These are phyloP conservation scores for Populus davidiana DNA, from an alignment of 345 rosid species.

Conservation along the genomic window DNA sequence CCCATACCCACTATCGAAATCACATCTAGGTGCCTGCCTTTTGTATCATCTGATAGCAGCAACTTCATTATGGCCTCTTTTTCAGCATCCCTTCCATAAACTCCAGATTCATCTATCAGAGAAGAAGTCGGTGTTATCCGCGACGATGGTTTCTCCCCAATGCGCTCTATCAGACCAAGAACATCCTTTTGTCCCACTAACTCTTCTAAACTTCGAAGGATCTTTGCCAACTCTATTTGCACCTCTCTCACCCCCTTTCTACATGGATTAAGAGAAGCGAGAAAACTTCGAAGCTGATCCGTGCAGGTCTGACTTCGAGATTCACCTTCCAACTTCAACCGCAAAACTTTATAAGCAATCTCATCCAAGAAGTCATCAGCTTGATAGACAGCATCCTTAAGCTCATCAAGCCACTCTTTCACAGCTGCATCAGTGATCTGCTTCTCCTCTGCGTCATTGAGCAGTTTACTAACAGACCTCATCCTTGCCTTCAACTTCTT, in stretches of 20 bases:
- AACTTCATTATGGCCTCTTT: not conserved
- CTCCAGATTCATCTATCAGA: constrained; percentile 15
- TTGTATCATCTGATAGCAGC: not conserved
- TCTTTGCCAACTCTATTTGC: not conserved
- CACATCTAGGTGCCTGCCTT: not conserved
- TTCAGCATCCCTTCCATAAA: constrained; percentile 22
- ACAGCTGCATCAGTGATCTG: constrained; percentile 3
- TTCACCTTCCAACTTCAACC: not conserved
- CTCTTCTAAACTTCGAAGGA: constrained; percentile 11
- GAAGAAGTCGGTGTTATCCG: constrained; percentile 16
- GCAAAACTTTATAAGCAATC: constrained; percentile 1
- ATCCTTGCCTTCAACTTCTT: not conserved
- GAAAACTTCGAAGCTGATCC: not conserved
- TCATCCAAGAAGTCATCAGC: constrained; percentile 12
- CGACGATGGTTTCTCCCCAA: not conserved
- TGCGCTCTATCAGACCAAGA: constrained; percentile 15
- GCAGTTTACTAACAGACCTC: not conserved
- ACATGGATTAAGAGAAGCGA: constrained; percentile 9
- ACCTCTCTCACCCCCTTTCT: not conserved
- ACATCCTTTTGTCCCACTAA: constrained; percentile 10
- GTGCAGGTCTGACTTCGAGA: not conserved
- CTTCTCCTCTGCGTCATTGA: constrained; percentile 9
- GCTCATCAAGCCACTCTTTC: constrained; percentile 6
- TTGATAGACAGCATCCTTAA: constrained; percentile 7
- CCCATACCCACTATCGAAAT: constrained; percentile 23